Conservation (phyloP, 768 basidiomycete genomes). For the Hygrocybe coccinea region DNA sequence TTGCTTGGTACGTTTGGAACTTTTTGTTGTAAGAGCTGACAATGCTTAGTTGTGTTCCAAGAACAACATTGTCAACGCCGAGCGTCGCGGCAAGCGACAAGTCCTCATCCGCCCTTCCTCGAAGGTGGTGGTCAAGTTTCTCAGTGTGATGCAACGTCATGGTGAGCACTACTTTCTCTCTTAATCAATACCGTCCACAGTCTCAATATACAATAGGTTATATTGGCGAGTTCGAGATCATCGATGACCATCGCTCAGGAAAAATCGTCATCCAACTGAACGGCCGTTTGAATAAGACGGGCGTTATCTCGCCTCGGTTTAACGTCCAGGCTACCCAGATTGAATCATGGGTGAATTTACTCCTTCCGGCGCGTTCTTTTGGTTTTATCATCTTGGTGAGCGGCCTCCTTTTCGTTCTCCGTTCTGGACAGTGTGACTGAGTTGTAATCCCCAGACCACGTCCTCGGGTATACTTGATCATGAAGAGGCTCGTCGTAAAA, state of each 20-base stretch:
- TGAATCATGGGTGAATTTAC: conserved; percentile 93
- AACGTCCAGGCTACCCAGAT: conserved; percentile 92
- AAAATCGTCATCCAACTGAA: conserved; percentile 99
- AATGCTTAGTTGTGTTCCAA: conserved; percentile 24
- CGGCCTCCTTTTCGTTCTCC: conserved; percentile 11
- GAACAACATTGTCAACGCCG: conserved; percentile 99
- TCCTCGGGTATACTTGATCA: conserved; percentile 98
- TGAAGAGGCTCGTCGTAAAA: conserved; percentile 97
- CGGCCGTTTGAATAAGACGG: conserved; percentile 98
- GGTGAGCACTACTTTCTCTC: conserved; percentile 49
- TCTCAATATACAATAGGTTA: conserved; percentile 56
- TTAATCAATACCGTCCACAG: conserved; percentile 6
- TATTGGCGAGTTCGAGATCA: conserved; percentile 97
- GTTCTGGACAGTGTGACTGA: background rate
- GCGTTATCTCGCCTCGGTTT: conserved; percentile 99
- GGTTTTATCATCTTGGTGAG: conserved; percentile 91
- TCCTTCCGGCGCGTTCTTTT: conserved; percentile 94
- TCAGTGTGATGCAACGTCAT: conserved; percentile 98
- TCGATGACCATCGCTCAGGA: conserved; percentile 97
- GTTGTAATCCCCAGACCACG: conserved; percentile 60
- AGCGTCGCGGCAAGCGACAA: conserved; percentile 99
- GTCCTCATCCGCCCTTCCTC: conserved; percentile 96
- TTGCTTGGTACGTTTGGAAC: conserved; percentile 39
- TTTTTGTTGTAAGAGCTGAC: no score
- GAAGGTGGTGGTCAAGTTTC: conserved; percentile 97